A percentile compares a stretch with the other conserved stretches of the same genome.
These are phyloP conservation scores for Hypericum androsaemum DNA, from an alignment of 345 rosid species.

Conservation along the genomic window DNA sequence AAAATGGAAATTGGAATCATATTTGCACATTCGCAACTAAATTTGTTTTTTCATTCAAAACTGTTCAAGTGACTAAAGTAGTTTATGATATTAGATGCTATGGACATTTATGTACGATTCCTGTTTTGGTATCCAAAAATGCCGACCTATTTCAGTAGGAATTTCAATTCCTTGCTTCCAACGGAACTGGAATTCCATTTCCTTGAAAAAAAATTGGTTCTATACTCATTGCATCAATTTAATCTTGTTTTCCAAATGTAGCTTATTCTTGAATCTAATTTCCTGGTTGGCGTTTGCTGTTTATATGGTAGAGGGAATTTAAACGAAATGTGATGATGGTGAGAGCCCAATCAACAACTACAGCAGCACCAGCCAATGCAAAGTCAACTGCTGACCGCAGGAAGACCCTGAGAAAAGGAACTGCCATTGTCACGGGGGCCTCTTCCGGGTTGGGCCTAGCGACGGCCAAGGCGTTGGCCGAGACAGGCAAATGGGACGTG, in stretches of 20 bases:
- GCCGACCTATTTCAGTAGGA: no score
- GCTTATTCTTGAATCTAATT: background rate
- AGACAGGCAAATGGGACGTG: conserved; percentile 78
- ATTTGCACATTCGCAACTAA: no score
- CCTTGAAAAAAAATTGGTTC: no score
- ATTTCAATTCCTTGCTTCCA: no score
- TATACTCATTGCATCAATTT: no score
- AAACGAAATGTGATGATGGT: conserved; percentile 35
- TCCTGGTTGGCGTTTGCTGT: background rate
- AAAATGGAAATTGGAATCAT: no score
- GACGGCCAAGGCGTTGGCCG: conserved; percentile 75
- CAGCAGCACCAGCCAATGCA: conserved; percentile 41
- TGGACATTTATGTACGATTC: no score
- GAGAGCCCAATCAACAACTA: conserved; percentile 57
- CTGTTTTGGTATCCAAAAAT: no score
- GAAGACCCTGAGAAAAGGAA: conserved; percentile 72
- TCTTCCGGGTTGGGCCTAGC: conserved; percentile 85
- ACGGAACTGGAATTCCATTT: no score
- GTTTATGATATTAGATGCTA: no score
- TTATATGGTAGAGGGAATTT: conserved; percentile 35
- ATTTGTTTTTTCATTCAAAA: no score
- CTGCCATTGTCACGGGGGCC: conserved; percentile 67
- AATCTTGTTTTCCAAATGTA: background rate
- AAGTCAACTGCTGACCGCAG: conserved; percentile 38
- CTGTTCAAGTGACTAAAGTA: no score